These are phyloP conservation scores for Talaromyces rugulosus DNA, from an alignment of 2,329 filamentous ascomycete species.

Conservation along the genomic window DNA sequence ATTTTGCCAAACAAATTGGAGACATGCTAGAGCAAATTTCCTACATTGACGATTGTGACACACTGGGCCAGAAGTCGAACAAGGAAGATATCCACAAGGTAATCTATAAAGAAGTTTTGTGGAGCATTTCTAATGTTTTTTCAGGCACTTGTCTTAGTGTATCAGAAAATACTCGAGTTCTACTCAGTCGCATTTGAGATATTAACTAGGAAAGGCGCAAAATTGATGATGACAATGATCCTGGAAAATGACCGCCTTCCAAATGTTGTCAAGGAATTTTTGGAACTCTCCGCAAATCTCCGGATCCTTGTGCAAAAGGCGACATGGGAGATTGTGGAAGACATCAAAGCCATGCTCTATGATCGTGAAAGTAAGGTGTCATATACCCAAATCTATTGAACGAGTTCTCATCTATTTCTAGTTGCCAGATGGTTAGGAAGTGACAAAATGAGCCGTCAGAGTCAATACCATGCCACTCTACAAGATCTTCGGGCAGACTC, in stretches of 20 bases:
- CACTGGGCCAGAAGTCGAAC: conserved; percentile 21
- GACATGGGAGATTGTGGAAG: conserved; percentile 21
- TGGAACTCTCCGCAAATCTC: conserved; percentile 21
- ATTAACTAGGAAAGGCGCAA: conserved; percentile 19
- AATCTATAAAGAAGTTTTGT: conserved; percentile 6
- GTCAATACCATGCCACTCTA: conserved; percentile 11
- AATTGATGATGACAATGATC: conserved; percentile 19
- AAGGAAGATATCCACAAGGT: conserved; percentile 19
- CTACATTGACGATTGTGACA: conserved; percentile 28
- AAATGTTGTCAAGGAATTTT: conserved; percentile 22
- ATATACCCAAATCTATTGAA: not conserved
- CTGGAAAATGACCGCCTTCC: conserved; percentile 21
- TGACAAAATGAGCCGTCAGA: conserved; percentile 14
- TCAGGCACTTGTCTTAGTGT: conserved; percentile 20
- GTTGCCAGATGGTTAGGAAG: conserved; percentile 16
- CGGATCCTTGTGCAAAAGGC: conserved; percentile 22
- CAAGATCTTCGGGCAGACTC: conserved; percentile 14
- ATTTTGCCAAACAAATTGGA: conserved; percentile 16
- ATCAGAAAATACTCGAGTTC: conserved; percentile 24
- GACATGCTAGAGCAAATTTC: conserved; percentile 26
- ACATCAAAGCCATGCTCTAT: conserved; percentile 23
- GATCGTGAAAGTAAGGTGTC: conserved; percentile 21
- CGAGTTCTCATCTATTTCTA: conserved; percentile 9
- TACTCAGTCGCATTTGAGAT: conserved; percentile 23
- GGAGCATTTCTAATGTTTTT: conserved; percentile 9